These are phyloP conservation scores for Monilinia laxa DNA, from an alignment of 2,329 filamentous ascomycete genomes.

Conservation along the genomic window DNA sequence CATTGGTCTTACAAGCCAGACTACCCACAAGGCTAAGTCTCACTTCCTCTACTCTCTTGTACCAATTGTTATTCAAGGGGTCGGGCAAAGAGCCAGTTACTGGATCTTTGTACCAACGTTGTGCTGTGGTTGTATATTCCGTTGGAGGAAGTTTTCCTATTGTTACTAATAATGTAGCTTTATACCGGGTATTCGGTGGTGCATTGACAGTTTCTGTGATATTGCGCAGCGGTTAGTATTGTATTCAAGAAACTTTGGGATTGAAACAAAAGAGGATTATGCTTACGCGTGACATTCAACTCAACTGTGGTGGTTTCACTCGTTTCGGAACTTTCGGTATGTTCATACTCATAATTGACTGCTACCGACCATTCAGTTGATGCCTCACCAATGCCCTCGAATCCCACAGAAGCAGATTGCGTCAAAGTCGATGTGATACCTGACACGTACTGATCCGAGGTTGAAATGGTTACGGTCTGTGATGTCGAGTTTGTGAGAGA, in stretches of 20 bases:
- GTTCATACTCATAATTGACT: rapidly evolving
- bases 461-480: background rate
- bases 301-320: background rate
- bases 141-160: background rate
- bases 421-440: background rate
- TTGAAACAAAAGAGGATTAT: background rate
- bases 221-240: background rate
- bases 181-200: background rate
- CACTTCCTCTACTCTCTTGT: background rate
- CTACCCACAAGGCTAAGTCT: background rate
- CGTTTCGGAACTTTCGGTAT: background rate
- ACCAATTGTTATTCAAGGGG: background rate
- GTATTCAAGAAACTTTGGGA: too few relatives aligned
- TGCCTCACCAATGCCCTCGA: background rate
- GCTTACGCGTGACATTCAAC: background rate
- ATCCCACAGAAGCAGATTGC: background rate
- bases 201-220: background rate
- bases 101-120: background rate
- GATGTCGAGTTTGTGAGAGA: background rate
- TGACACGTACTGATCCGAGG: background rate
- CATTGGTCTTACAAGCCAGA: background rate
- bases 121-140: background rate
- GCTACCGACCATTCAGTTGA: background rate
- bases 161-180: background rate
- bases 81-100: background rate